Conservation (phyloP, 345 rosid species). For the Citrus australasica region DNA sequence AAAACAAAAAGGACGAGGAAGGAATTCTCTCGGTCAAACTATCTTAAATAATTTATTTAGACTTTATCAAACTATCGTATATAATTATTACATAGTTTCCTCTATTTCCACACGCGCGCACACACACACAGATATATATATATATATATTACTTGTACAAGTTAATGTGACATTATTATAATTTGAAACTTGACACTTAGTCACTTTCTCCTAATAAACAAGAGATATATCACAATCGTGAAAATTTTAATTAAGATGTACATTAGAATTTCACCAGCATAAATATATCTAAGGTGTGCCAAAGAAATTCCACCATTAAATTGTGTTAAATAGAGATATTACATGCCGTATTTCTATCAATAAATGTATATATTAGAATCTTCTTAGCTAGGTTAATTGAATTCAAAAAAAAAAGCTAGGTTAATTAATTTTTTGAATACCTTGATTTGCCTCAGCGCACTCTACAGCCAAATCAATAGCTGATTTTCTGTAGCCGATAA, state of each 20-base stretch:
- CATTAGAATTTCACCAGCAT: not conserved
- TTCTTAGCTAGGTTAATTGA: not conserved
- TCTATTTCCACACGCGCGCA: fast-evolving
- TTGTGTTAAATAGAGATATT: not conserved
- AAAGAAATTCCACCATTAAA: not conserved
- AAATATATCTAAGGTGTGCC: not conserved
- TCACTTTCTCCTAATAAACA: not conserved
- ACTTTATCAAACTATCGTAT: no score
- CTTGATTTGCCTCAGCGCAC: conserved; percentile 57
- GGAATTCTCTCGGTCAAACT: not conserved
- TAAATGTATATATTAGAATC: not conserved
- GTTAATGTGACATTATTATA: not conserved
- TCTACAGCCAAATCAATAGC: conserved; percentile 62
- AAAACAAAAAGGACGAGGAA: not conserved
- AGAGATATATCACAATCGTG: not conserved
- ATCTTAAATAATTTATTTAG: no score
- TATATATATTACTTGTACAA: no score
- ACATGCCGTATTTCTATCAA: no score
- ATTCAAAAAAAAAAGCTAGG: not conserved
- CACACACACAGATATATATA: no score
- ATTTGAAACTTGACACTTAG: not conserved
- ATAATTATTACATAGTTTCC: no score
- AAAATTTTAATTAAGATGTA: not conserved
- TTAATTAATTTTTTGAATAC: conserved; percentile 10
- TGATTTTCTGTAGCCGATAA: conserved; percentile 53